Conservation (phyloP, 345 rosid species). For the Anacardium occidentale region DNA sequence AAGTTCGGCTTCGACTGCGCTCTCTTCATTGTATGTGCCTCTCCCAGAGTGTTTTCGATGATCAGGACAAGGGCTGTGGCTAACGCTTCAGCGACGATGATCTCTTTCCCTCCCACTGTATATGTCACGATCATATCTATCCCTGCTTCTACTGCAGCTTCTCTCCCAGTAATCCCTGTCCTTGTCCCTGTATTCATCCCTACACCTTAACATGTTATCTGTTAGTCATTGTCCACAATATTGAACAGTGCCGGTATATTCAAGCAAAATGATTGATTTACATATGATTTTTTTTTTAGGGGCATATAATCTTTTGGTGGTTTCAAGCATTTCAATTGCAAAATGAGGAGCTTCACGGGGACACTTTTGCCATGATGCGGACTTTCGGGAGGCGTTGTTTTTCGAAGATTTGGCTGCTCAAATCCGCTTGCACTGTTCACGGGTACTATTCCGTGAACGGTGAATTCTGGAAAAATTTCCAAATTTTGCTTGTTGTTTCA, state of each 20-base stretch:
- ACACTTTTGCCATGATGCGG: too few species aligned
- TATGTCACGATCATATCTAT: slow-evolving; percentile 46
- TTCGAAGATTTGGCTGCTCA: too few species aligned
- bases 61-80: slow-evolving; percentile 56
- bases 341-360: too few species aligned
- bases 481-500: too few species aligned
- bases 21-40: slow-evolving; percentile 50
- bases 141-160: slow-evolving; percentile 54
- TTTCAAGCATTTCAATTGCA: too few species aligned
- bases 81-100: slow-evolving; percentile 39
- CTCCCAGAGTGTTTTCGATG: slow-evolving; percentile 38
- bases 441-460: too few species aligned
- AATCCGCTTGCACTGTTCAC: too few species aligned
- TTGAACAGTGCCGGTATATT: neutral
- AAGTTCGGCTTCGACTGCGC: slow-evolving; percentile 43
- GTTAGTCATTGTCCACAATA: neutral
- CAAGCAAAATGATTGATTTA: neutral
- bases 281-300: too few species aligned
- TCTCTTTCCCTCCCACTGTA: slow-evolving; percentile 43
- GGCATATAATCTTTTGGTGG: too few species aligned
- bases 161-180: slow-evolving; percentile 44
- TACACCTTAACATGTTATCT: slow-evolving; percentile 30
- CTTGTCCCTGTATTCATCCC: slow-evolving; percentile 38
- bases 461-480: too few species aligned
- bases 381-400: too few species aligned